Evolutionary conservation across 805 yeast species (phyloP).

Genomic region (Candida broadrunensis): DNA sequence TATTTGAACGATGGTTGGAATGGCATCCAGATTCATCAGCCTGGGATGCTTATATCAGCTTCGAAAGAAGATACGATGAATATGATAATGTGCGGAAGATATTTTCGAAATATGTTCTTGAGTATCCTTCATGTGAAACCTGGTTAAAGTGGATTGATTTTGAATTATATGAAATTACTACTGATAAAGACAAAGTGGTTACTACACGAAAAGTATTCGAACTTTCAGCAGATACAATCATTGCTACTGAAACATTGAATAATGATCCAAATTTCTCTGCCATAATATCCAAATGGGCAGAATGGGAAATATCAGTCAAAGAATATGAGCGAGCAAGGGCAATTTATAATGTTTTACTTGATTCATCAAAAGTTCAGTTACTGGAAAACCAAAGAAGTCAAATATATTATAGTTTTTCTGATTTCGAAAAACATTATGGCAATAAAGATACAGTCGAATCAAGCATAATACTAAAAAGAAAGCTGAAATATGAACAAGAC

Average conservation of each 20-base stretch:
- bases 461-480: constrained; percentile 53
- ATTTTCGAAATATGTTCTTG: constrained; percentile 50
- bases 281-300: constrained; percentile 55
- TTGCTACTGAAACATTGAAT: constrained; percentile 11
- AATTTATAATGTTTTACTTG: constrained; percentile 51
- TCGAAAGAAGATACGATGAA: constrained; percentile 68
- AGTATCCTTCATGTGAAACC: constrained; percentile 35
- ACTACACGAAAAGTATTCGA: constrained; percentile 63
- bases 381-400: constrained; percentile 31
- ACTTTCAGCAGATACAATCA: constrained; percentile 57
- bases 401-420: constrained; percentile 38
- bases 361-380: constrained; percentile 18
- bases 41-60: constrained; percentile 72
- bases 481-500: constrained; percentile 49
- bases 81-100: constrained; percentile 53
- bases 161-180: constrained; percentile 44
- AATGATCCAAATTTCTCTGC: constrained; percentile 28
- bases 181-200: constrained; percentile 30
- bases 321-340: constrained; percentile 65
- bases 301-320: constrained; percentile 61
- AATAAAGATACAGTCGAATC: constrained; percentile 49
- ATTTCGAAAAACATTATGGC: constrained; percentile 68
- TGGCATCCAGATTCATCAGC: constrained; percentile 71
- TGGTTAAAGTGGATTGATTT: constrained; percentile 79
- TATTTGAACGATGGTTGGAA: constrained; percentile 76